Evolutionary conservation across 768 basidiomycete genomes (phyloP), one percentile per base, ranked within the genome.

Genomic region (Pleurotus salmoneostramineus): DNA sequence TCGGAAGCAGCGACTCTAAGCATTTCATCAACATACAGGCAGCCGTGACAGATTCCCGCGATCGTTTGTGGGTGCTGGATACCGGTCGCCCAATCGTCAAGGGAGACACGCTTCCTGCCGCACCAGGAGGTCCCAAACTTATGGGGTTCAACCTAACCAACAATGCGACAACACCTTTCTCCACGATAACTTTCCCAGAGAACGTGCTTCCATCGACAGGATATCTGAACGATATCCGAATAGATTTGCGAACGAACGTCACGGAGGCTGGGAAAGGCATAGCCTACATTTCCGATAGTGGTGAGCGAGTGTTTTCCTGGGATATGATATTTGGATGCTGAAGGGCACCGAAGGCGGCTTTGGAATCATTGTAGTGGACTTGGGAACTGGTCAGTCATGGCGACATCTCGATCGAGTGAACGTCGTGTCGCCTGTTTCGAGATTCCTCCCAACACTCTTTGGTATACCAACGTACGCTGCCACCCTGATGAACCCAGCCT

Each of bases 301-400:
- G 62, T 59, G 40, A 45, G 62, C 47, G 4, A 12, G 32, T 1
- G 21, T 27, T 27, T 27, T 27, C 21, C 21, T 27, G 21, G 21
- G 21, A 27, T 27, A 17, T 11, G 11, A 11, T n/a, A 8, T 4
- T 32, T 11, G 6, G 44, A 11, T 17, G 15, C 8, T 48, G n/a
- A 5, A 8, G 17, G 4, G 35, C 56, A 11, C 11, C 21, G 21
- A 27, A 63, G 62, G 62, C 8, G 51, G 42, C 7, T 63, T 61
- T 34, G 62, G 62, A n/a, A 63, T 63, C 37, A 61, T 63, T 27
- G 60, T 63, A 5, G 62, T 61, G 3, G 62, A 63, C 35, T 57
- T 63, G 14, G 62, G 62, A 34, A 63, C 60, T 6, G 62, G 60
- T 7, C 48, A 58, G 55, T 63, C 62, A n/a, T 63, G 62, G 62